Evolutionary conservation across 192 early-diverging fungal genomes (phyloP), one percentile per base, ranked within the genome.

Genomic region (Endogone sp.): DNA sequence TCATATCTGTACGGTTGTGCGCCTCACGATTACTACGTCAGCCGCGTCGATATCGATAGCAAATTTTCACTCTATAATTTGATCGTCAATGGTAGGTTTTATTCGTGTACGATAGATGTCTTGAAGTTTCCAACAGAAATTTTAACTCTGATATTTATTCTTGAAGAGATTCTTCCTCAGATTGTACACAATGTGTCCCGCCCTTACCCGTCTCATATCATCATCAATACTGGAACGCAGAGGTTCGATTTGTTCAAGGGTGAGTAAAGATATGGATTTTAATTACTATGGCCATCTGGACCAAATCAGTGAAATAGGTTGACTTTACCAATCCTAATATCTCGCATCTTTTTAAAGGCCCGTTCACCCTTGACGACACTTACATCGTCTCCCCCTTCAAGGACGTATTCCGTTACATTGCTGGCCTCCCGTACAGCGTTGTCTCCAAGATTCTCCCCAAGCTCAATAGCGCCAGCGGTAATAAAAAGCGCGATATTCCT

Each of bases 21-120:
- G 22, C 85, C 85, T 30, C 79, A 82, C 44, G 82, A 86, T 27
- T 86, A 83, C 63, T 83, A 74, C 65, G 13, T 82, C n/a, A 28
- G 23, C 44, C 71, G 80, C 29, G 79, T 76, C 62, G 68, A 76
- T 31, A 58, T 63, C 60, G 60, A 70, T 29, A 73, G 74, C 74
- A 67, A 70, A 61, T 64, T 68, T 29, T 75, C 75, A 27, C 31
- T 84, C 10, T 54, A 74, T 65, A 78, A 72, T 49, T 28, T 79
- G 25, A 62, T 84, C 13, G 26, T 69, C 24, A 74, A 68, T n/a
- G 75, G 66, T 67, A 31, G 28, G 64, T 66, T 28, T 8, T 20
- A 31, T 1, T 49, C n/a, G n/a, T 49, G 16, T 49, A n/a, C n/a
- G n/a, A n/a, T n/a, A n/a, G n/a, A n/a, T n/a, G n/a, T n/a, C n/a